Evolutionary conservation across 495 filamentous ascomycete species (phyloP).

Genomic region (Tetracladium setigerum): DNA sequence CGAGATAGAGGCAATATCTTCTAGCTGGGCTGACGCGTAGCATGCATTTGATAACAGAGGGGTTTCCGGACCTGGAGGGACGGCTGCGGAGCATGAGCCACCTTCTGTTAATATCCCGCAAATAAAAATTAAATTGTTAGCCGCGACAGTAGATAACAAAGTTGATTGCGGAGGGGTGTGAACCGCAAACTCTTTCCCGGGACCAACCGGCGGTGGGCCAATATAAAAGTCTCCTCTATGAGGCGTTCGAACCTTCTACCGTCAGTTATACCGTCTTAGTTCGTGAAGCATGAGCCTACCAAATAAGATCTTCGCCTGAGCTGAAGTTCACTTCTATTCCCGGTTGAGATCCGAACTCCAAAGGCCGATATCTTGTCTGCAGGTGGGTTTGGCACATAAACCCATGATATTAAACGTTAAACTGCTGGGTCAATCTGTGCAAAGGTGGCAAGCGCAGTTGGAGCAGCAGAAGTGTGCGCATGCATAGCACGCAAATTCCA

Average conservation of each 20-base stretch:
- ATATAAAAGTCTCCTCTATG: constrained; percentile 8
- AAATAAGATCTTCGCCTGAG: not conserved
- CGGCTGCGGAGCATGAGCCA: constrained; percentile 1
- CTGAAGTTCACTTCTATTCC: not conserved
- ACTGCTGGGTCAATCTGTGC: constrained; percentile 2
- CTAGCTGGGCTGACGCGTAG: constrained; percentile 1
- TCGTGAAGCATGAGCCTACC: not conserved
- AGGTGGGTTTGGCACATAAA: constrained; percentile 2
- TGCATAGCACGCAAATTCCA: constrained; percentile 1
- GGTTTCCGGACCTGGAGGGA: constrained; percentile 4
- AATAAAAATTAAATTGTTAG: constrained; percentile 5
- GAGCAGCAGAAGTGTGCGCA: not conserved
- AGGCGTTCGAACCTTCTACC: constrained; percentile 2
- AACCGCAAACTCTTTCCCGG: constrained; percentile 1
- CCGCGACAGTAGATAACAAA: constrained; percentile 2
- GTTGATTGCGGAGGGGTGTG: constrained; percentile 6
- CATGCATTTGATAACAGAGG: constrained; percentile 2
- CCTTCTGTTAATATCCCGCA: constrained; percentile 2
- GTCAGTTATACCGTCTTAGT: not conserved
- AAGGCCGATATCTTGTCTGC: not conserved
- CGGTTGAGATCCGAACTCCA: constrained; percentile 1
- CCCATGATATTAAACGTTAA: constrained; percentile 1
- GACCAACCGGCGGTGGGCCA: constrained; percentile 4
- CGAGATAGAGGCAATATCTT: constrained; percentile 3
- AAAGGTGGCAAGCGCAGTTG: not conserved